Evolutionary conservation across 805 yeast species (phyloP), one percentile per base, ranked within the genome.

Genomic region (Vanderwaltozyma verrucispora): DNA sequence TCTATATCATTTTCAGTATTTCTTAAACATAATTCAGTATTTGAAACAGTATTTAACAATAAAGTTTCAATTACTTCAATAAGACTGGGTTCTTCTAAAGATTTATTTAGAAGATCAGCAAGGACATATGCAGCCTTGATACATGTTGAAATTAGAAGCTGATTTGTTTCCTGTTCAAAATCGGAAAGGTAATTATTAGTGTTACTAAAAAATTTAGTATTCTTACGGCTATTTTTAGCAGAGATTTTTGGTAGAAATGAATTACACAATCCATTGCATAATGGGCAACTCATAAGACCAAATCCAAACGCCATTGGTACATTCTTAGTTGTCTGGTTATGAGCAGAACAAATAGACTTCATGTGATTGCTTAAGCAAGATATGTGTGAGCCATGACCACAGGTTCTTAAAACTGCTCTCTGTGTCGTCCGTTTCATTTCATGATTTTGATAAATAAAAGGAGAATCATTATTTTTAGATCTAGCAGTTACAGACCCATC

Each of bases 321-420:
- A 35, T 88, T 84, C 52, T 94, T 68, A 0, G 95, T 83, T 25
- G 87, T 74, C 51, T 86, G 94, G 14, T 70, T 74, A 47, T 72
- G 75, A 13, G 79, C 69, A 6, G 68, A 59, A 36, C 73, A 64
- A 30, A 71, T 67, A n/a, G 78, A 71, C 24, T 67, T 64, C 50
- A 80, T 57, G 50, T 76, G 83, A 40, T 76, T 75, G 37, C 74
- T 59, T 50, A 79, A 80, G 54, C 98, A 89, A 14, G 73, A 67
- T 43, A 72, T 75, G 57, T 89, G 98, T 78, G 89, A 80, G 2
- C 95, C 94, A 60, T 89, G 98, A 1, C 96, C 94, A 64, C 98
- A 89, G 36, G 94, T 80, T 33, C 54, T 47, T 16, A 54, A 28
- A 3, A 54, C 50, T 13, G 51, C 49, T 7, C 36, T 41, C 28